Base-by-base conservation (phyloP, 345 rosid species). In the Adansonia digitata region DNA sequence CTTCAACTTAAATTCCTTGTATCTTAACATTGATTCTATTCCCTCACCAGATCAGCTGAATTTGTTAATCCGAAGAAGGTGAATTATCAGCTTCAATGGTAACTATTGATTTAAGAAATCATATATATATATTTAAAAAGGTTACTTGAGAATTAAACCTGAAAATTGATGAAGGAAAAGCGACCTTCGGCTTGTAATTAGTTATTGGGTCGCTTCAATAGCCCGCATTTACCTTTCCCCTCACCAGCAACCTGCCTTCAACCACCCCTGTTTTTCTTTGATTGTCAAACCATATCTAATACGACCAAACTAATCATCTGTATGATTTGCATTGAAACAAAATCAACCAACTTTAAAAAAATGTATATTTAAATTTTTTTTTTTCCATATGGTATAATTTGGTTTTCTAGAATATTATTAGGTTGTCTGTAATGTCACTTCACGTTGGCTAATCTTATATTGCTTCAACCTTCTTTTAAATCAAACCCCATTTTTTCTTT, bases 101-200 rank as follows among this genome's bases (percentile, higher is more conserved):
- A 67, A 67, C 55, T 26, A 45, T 24, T 67, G 43, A 67, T 43
- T 39, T 22, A 66, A 65, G 51, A 40, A 65, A 66, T 6, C 15
- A 7, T 35, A 2, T 31, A 29, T 37, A n/a, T 39, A 37, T n/a
- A 63, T 75, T 20, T 60, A 53, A 34, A 39, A 18, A 56, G 84
- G 77, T 86, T 79, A 12, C 91, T 74, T 86, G 40, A 72, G 70
- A 81, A 81, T 13, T 29, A 76, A 78, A 77, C 67, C 76, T 18
- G n/a, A 13, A 75, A n/a, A 63, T 0, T 20, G 69, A 78, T 12
- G 59, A 88, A 88, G 93, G 84, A 86, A 93, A 87, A 91, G 85
- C 81, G 97, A 93, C 98, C 46, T 81, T 63, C 78, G 82, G 88
- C 80, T 84, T 87, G 94, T 81, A 83, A 86, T 89, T 84, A 81